Conservation (phyloP, 2,329 filamentous ascomycete genomes). For the Paraphoma sp. region DNA sequence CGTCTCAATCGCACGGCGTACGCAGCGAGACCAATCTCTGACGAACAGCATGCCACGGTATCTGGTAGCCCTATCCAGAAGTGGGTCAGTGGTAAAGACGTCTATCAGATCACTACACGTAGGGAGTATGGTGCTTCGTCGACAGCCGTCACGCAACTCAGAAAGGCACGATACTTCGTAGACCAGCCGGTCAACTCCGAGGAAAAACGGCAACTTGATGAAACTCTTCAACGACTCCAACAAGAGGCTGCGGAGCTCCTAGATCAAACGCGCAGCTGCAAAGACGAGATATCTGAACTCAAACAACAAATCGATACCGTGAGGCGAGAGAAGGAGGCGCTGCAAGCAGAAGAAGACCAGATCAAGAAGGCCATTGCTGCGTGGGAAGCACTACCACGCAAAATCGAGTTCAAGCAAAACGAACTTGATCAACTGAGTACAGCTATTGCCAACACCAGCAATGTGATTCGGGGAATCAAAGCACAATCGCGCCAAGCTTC, state of each 20-base stretch:
- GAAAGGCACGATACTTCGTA: slow-evolving; percentile 73
- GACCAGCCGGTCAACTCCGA: slow-evolving; percentile 75
- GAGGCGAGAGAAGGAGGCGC: slow-evolving; percentile 15
- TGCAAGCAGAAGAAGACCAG: slow-evolving; percentile 69
- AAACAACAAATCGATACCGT: slow-evolving; percentile 24
- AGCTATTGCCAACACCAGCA: slow-evolving; percentile 51
- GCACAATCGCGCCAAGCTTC: slow-evolving; percentile 44
- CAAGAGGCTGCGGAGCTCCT: slow-evolving; percentile 47
- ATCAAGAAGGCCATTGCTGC: slow-evolving; percentile 71
- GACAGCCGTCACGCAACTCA: slow-evolving; percentile 69
- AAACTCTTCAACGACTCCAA: slow-evolving; percentile 54
- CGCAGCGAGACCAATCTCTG: slow-evolving; percentile 66
- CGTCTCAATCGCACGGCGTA: slow-evolving; percentile 74
- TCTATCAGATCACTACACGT: slow-evolving; percentile 67
- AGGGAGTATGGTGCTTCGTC: slow-evolving; percentile 82
- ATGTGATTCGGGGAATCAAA: slow-evolving; percentile 59
- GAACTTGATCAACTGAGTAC: slow-evolving; percentile 53
- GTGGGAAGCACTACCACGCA: slow-evolving; percentile 72
- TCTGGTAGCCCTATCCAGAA: slow-evolving; percentile 64
- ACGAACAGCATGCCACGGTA: slow-evolving; percentile 73
- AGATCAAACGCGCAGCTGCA: slow-evolving; percentile 30
- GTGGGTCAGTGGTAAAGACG: slow-evolving; percentile 73
- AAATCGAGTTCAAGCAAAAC: slow-evolving; percentile 61
- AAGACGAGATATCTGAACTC: slow-evolving; percentile 29
- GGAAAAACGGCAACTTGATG: slow-evolving; percentile 67